Conservation (phyloP, 2,329 filamentous ascomycete species). For the Saccharata proteae region DNA sequence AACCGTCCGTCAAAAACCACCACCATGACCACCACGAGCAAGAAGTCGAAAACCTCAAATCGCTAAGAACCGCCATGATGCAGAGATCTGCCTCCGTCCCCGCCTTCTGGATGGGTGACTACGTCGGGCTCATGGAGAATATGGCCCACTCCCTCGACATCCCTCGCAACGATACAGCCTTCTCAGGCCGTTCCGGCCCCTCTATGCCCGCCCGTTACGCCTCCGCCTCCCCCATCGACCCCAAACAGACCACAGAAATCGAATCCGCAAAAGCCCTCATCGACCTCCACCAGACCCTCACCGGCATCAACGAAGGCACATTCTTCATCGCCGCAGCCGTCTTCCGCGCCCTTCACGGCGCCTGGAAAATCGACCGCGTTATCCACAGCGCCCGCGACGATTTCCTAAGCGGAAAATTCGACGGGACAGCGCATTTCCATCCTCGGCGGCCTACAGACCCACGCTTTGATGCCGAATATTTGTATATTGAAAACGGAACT, state of each 20-base stretch:
- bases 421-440: slow-evolving; percentile 52
- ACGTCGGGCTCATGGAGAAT: slow-evolving; percentile 62
- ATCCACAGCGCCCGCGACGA: slow-evolving; percentile 42
- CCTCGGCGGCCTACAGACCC: slow-evolving; percentile 44
- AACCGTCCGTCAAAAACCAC: too few species aligned
- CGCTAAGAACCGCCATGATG: slow-evolving; percentile 20
- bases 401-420: slow-evolving; percentile 53
- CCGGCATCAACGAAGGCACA: slow-evolving; percentile 30
- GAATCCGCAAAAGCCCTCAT: slow-evolving; percentile 34
- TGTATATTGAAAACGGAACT: slow-evolving; percentile 56
- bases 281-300: slow-evolving; percentile 31
- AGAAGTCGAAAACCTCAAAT: slow-evolving; percentile 14
- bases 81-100: slow-evolving; percentile 23
- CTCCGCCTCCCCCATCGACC: slow-evolving; percentile 16
- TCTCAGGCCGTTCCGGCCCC: slow-evolving; percentile 37
- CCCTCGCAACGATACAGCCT: slow-evolving; percentile 25
- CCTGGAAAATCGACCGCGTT: slow-evolving; percentile 51
- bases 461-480: slow-evolving; percentile 42
- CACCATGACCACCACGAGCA: too few species aligned
- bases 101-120: slow-evolving; percentile 79
- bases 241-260: too few species aligned
- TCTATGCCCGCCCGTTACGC: slow-evolving; percentile 23
- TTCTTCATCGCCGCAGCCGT: slow-evolving; percentile 53
- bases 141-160: slow-evolving; percentile 50
- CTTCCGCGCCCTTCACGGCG: slow-evolving; percentile 58